Conservation (phyloP, 1,139 yeast species). For the Geotrichum fermentans region DNA sequence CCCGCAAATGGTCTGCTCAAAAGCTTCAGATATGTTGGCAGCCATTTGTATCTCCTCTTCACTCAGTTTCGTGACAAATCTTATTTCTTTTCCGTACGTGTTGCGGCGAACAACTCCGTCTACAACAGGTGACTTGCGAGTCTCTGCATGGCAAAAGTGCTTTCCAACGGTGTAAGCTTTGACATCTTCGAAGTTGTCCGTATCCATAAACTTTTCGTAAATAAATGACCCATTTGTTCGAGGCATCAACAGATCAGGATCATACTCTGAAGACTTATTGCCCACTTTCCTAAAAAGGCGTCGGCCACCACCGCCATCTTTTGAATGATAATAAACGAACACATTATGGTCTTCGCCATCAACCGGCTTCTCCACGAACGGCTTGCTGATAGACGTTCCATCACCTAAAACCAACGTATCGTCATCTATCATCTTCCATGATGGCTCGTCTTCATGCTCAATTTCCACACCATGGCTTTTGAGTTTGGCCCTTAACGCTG, state of each 20-base stretch:
- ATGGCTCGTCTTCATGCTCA: constrained; percentile 53
- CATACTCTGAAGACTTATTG: constrained; percentile 93
- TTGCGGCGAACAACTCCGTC: constrained; percentile 96
- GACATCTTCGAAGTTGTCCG: constrained; percentile 96
- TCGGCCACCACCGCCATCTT: constrained; percentile 97
- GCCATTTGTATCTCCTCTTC: constrained; percentile 79
- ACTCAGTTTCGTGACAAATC: constrained; percentile 77
- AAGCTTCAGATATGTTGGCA: constrained; percentile 60
- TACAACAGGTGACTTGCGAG: constrained; percentile 97
- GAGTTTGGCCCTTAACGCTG: constrained; percentile 53
- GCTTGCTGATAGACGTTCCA: constrained; percentile 68
- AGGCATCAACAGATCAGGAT: constrained; percentile 66
- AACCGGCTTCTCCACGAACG: constrained; percentile 96
- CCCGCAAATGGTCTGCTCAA: constrained; percentile 93
- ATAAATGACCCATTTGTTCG: constrained; percentile 88
- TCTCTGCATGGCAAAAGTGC: constrained; percentile 89
- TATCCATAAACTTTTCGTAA: constrained; percentile 93
- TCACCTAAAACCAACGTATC: constrained; percentile 73
- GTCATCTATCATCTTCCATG: constrained; percentile 72
- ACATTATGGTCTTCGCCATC: constrained; percentile 98
- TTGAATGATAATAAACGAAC: constrained; percentile 78
- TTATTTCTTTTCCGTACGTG: constrained; percentile 92
- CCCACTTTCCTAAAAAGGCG: constrained; percentile 91
- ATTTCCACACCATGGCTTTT: constrained; percentile 51
- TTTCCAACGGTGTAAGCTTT: constrained; percentile 96